A percentile compares a stretch with the other conserved stretches of the same genome.
Conservation (phyloP, 192 early-diverging fungal species). For the Umbelopsis sp. region DNA sequence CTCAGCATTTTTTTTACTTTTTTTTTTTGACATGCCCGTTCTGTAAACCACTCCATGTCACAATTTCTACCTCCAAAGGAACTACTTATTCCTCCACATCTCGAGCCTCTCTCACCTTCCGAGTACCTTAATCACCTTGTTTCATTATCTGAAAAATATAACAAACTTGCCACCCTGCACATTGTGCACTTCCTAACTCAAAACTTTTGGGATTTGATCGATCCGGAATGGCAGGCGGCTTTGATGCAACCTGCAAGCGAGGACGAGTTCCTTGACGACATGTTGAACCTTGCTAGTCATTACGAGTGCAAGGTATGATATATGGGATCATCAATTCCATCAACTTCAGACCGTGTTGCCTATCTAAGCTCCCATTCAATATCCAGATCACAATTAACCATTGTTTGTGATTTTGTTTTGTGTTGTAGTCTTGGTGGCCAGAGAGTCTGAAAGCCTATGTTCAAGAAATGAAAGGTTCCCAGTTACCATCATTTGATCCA, state of each 20-base stretch:
- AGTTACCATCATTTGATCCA: conserved; percentile 34
- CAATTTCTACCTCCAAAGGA: background rate
- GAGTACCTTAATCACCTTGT: conserved; percentile 22
- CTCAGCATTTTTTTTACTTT: background rate
- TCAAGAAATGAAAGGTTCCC: conserved; percentile 25
- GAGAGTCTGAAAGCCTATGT: conserved; percentile 44
- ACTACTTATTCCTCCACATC: background rate
- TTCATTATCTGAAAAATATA: conserved; percentile 22
- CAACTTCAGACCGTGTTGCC: no score
- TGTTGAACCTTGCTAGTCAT: conserved; percentile 22
- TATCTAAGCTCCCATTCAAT: no score
- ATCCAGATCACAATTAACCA: background rate
- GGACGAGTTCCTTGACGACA: background rate
- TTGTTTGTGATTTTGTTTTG: background rate
- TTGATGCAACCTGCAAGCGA: conserved; percentile 23
- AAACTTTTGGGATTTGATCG: conserved; percentile 48
- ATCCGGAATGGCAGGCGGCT: conserved; percentile 45
- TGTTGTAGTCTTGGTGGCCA: conserved; percentile 36
- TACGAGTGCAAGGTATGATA: conserved; percentile 24
- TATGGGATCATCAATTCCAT: no score
- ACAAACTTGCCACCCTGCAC: conserved; percentile 24
- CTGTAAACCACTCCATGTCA: background rate
- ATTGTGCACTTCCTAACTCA: conserved; percentile 53
- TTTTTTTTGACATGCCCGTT: background rate
- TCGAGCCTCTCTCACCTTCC: background rate